Evolutionary conservation across 148 eudicot genomes (phyloP).

Genomic region (Fagopyrum esculentum): DNA sequence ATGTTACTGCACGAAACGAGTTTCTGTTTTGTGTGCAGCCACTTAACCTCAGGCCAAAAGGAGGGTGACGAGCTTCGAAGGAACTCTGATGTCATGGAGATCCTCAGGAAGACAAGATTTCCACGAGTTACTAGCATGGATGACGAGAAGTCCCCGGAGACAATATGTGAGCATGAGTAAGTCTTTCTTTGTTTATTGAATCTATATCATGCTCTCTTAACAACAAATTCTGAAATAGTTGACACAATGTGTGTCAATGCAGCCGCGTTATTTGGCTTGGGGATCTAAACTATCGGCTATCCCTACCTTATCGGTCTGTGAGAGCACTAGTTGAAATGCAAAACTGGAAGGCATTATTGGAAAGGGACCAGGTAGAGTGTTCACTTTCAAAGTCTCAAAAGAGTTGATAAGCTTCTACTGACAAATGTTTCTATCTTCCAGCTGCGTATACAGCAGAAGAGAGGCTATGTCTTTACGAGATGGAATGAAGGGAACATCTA

Average conservation of each 20-base stretch:
- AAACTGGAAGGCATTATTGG: conserved; percentile 90
- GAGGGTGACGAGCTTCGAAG: conserved; percentile 93
- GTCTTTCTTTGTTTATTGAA: conserved; percentile 12
- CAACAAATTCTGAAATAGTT: background rate
- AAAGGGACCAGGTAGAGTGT: conserved; percentile 72
- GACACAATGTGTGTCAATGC: background rate
- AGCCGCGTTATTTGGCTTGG: conserved; percentile 99
- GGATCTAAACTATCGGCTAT: conserved; percentile 83
- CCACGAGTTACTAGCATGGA: conserved; percentile 50
- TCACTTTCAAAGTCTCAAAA: background rate
- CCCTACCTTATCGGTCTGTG: conserved; percentile 83
- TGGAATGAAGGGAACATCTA: conserved; percentile 97
- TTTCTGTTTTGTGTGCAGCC: conserved; percentile 92
- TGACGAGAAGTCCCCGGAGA: conserved; percentile 82
- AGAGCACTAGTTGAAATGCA: conserved; percentile 98
- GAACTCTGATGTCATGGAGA: conserved; percentile 91
- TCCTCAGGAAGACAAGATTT: conserved; percentile 83
- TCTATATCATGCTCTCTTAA: background rate
- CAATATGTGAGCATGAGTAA: conserved; percentile 91
- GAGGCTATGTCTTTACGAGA: conserved; percentile 71
- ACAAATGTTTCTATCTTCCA: conserved; percentile 22
- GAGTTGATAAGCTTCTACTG: background rate
- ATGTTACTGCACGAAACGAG: conserved; percentile 91
- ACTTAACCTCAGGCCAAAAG: conserved; percentile 93
- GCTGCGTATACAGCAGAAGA: conserved; percentile 80